These are phyloP conservation scores for Peniophora sp. DNA, from an alignment of 1,284 basidiomycete genomes.

Conservation along the genomic window DNA sequence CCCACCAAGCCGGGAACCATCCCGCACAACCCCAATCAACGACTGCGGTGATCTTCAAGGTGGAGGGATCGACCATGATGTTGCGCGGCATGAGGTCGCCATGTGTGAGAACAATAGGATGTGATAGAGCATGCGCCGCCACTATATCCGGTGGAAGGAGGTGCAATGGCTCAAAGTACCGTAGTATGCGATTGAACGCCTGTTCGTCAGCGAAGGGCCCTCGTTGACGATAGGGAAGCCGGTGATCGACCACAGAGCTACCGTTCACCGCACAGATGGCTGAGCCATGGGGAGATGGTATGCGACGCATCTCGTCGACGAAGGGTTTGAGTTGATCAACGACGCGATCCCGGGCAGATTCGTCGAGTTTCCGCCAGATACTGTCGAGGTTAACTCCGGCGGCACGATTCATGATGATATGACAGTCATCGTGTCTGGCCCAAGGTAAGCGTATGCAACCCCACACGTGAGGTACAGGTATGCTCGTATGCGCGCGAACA, in stretches of 20 bases:
- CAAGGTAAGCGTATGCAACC: background rate
- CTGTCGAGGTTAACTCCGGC: slow-evolving; percentile 1
- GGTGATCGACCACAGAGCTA: slow-evolving; percentile 1
- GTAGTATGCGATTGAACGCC: slow-evolving; percentile 1
- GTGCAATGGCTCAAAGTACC: background rate
- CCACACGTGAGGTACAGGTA: slow-evolving; percentile 8
- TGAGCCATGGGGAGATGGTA: background rate
- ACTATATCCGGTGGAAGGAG: background rate
- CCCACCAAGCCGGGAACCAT: slow-evolving; percentile 11
- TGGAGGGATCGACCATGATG: slow-evolving; percentile 8
- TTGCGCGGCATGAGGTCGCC: slow-evolving; percentile 10
- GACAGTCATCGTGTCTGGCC: background rate
- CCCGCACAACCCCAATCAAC: slow-evolving; percentile 9
- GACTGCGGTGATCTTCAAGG: slow-evolving; percentile 2
- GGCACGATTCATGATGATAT: slow-evolving; percentile 8
- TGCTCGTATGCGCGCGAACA: slow-evolving; percentile 7
- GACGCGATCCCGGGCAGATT: background rate
- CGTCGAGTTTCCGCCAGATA: slow-evolving; percentile 2
- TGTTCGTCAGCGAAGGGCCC: slow-evolving; percentile 1
- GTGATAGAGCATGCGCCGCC: background rate
- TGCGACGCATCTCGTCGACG: slow-evolving; percentile 4
- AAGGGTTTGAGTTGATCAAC: slow-evolving; percentile 1
- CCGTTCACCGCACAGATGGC: background rate
- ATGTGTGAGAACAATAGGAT: slow-evolving; percentile 5
- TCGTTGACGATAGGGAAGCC: background rate